These are phyloP conservation scores for Trichoderma reesei DNA, from an alignment of 495 filamentous ascomycete species.

Conservation along the genomic window DNA sequence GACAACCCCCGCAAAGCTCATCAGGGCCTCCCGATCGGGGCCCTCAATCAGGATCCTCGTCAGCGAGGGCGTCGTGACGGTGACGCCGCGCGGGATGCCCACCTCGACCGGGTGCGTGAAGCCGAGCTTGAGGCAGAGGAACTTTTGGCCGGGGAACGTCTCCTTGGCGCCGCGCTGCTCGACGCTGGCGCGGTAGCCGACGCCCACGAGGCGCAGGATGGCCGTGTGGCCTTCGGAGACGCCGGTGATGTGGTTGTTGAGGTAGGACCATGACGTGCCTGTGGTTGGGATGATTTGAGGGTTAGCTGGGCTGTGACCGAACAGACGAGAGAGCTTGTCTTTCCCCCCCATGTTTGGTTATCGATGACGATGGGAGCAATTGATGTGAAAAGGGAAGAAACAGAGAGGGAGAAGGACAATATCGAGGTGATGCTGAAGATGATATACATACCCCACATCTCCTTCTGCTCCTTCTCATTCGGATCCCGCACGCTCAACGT, in stretches of 20 bases:
- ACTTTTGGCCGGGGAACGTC: constrained; percentile 71
- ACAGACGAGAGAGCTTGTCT: too few relatives aligned
- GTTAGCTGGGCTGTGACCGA: neutral
- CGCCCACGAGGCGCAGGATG: constrained; percentile 87
- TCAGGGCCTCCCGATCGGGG: constrained; percentile 71
- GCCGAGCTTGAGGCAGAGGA: constrained; percentile 87
- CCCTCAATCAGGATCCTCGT: constrained; percentile 89
- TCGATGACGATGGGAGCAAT: too few relatives aligned
- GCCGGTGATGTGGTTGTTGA: constrained; percentile 81
- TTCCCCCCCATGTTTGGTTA: too few relatives aligned
- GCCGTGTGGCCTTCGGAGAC: constrained; percentile 94
- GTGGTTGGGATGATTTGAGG: neutral
- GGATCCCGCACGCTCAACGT: constrained; percentile 56
- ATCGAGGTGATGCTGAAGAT: too few relatives aligned
- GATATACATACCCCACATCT: constrained; percentile 99
- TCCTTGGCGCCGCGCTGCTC: constrained; percentile 65
- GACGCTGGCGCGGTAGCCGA: constrained; percentile 85
- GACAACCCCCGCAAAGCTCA: constrained; percentile 83
- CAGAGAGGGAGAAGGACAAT: constrained; percentile 14
- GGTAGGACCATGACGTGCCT: constrained; percentile 84
- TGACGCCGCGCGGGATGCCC: constrained; percentile 69
- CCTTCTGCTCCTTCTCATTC: constrained; percentile 61
- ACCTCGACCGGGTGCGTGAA: constrained; percentile 93
- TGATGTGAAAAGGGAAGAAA: neutral
- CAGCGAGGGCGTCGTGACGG: constrained; percentile 83